Conservation (phyloP, 768 basidiomycete genomes). For the Tephrocybe sp. region DNA sequence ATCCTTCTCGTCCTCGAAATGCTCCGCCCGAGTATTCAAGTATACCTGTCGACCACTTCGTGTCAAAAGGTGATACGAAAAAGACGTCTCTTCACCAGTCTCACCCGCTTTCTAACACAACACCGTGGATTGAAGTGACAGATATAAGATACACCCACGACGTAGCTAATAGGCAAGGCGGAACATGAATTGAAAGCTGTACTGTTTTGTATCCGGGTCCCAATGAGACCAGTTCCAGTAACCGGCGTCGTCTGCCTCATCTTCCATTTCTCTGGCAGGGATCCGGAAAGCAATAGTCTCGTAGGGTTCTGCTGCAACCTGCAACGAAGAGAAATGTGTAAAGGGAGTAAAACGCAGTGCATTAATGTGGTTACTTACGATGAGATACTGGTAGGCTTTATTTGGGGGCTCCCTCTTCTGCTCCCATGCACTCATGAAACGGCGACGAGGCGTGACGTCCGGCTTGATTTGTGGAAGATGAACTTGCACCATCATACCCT, state of each 20-base stretch:
- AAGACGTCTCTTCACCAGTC: not conserved
- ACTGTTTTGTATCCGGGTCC: constrained; percentile 99
- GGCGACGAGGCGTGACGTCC: constrained; percentile 76
- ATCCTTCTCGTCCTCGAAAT: not conserved
- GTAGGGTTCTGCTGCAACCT: constrained; percentile 99
- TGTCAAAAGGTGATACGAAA: not conserved
- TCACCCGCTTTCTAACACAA: constrained; percentile 10
- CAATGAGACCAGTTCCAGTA: constrained; percentile 99
- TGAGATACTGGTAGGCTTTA: constrained; percentile 95
- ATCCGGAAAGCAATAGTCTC: constrained; percentile 99
- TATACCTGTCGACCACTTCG: constrained; percentile 2
- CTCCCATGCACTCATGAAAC: constrained; percentile 98
- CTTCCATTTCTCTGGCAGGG: constrained; percentile 95
- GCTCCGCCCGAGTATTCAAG: constrained; percentile 13
- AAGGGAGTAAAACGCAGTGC: constrained; percentile 14
- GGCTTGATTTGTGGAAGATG: constrained; percentile 92
- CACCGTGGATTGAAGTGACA: constrained; percentile 10
- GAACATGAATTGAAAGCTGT: constrained; percentile 98
- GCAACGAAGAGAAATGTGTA: constrained; percentile 23
- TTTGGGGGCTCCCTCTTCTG: constrained; percentile 94
- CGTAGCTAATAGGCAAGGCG: constrained; percentile 44
- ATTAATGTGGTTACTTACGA: constrained; percentile 54
- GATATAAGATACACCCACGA: constrained; percentile 9
- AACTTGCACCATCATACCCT: constrained; percentile 97
- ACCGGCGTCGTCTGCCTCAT: constrained; percentile 85